A percentile compares a stretch with the other conserved stretches of the same genome.
Evolutionary conservation across 129 eudicot species (phyloP).

Genomic region (Tagetes patula): DNA sequence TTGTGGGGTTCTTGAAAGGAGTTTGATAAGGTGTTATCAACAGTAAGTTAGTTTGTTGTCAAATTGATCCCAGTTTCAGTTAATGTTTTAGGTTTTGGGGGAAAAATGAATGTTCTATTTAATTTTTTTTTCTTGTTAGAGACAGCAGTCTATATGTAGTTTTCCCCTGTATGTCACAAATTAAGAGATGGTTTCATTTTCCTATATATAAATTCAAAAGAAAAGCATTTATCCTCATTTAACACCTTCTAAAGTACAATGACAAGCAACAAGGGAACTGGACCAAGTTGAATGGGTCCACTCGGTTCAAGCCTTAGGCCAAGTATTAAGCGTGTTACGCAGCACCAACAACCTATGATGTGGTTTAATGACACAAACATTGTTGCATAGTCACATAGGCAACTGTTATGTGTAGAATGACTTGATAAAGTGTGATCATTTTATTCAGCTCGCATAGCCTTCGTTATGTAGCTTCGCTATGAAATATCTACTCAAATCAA

Average conservation of each 20-base stretch:
- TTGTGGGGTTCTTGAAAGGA: conserved; percentile 30
- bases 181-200: background rate
- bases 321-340: too few relatives aligned
- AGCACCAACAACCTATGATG: too few relatives aligned
- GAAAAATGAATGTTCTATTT: conserved; percentile 9
- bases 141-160: conserved; percentile 19
- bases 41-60: conserved; percentile 21
- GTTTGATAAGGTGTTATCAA: conserved; percentile 23
- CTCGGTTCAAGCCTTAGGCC: too few relatives aligned
- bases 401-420: too few relatives aligned
- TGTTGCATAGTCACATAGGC: too few relatives aligned
- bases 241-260: background rate
- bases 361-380: too few relatives aligned
- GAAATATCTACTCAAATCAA: too few relatives aligned
- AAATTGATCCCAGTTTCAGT: background rate
- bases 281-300: too few relatives aligned
- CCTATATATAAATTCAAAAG: background rate
- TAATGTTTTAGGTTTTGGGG: conserved; percentile 10
- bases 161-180: conserved; percentile 24
- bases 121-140: background rate
- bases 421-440: too few relatives aligned
- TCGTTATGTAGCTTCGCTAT: too few relatives aligned
- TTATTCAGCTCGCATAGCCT: too few relatives aligned
- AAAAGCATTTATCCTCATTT: background rate
- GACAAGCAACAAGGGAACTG: too few relatives aligned